phyloP scores from a whole-genome alignment of 2,329 filamentous ascomycete genomes.

The Emmonsiellopsis sp. region DNA sequence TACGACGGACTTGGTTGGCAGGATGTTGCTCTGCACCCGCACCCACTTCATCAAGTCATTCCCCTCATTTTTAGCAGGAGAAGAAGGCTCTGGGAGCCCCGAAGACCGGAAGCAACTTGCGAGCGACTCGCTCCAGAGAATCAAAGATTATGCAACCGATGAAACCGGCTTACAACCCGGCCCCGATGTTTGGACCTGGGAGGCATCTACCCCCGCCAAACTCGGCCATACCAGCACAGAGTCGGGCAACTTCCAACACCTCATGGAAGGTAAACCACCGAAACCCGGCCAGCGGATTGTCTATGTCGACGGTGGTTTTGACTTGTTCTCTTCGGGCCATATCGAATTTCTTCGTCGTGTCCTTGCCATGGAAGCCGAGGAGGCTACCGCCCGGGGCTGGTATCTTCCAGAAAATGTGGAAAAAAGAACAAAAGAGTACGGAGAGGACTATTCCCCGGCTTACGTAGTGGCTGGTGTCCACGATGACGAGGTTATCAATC shows the following conservation, averaged over 20 bases:
- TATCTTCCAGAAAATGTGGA: conserved; percentile 55
- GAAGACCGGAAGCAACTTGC: conserved; percentile 58
- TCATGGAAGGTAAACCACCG: conserved; percentile 64
- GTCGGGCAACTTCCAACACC: conserved; percentile 53
- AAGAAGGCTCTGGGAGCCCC: conserved; percentile 60
- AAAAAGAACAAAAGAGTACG: conserved; percentile 52
- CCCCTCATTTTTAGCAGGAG: conserved; percentile 55
- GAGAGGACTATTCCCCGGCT: conserved; percentile 67
- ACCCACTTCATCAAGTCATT: conserved; percentile 86
- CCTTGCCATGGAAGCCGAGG: conserved; percentile 59
- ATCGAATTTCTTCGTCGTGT: conserved; percentile 88
- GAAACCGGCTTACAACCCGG: conserved; percentile 69
- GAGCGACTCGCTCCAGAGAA: conserved; percentile 62
- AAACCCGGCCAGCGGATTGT: conserved; percentile 73
- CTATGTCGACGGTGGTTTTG: conserved; percentile 94
- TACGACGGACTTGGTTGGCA: conserved; percentile 93
- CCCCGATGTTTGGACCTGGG: conserved; percentile 77
- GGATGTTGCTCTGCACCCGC: conserved; percentile 94
- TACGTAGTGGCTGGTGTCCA: conserved; percentile 92
- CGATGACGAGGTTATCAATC: conserved; percentile 89
- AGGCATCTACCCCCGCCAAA: conserved; percentile 27
- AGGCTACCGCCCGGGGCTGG: conserved; percentile 63
- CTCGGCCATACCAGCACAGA: conserved; percentile 41
- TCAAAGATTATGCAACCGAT: conserved; percentile 80
- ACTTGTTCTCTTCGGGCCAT: conserved; percentile 92